phyloP scores from a whole-genome alignment of 129 eudicot species.

The Centaurea solstitialis region DNA sequence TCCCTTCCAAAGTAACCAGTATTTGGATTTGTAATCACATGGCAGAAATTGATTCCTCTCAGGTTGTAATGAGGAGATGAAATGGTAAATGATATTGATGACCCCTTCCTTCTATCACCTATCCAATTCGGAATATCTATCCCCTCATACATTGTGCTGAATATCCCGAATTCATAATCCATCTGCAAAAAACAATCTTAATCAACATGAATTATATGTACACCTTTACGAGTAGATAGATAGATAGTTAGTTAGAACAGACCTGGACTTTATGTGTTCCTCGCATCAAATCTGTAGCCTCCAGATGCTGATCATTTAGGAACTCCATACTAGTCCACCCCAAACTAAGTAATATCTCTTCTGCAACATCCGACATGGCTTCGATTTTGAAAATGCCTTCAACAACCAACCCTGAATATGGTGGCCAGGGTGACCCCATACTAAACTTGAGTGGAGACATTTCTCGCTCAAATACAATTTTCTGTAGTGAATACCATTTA shows the following conservation, averaged over 20 bases:
- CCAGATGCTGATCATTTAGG: neutral
- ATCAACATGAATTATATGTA: neutral
- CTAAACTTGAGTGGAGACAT: neutral
- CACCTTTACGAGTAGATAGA: neutral
- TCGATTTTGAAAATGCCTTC: constrained; percentile 19
- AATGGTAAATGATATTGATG: constrained; percentile 21
- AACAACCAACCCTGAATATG: neutral
- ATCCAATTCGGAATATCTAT: constrained; percentile 8
- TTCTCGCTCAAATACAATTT: neutral
- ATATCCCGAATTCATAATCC: constrained; percentile 16
- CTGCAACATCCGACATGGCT: constrained; percentile 4
- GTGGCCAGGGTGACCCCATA: neutral
- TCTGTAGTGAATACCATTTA: neutral
- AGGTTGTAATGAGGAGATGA: constrained; percentile 11
- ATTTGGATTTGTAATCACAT: neutral
- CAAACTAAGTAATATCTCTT: neutral
- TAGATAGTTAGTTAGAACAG: neutral
- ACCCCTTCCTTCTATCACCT: neutral
- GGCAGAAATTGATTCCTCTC: constrained; percentile 15
- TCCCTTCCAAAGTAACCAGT: neutral
- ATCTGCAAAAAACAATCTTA: constrained; percentile 4
- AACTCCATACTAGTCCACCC: constrained; percentile 3
- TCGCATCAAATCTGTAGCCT: neutral
- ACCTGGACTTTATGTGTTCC: constrained; percentile 2
- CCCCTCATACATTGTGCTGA: constrained; percentile 15